A percentile compares a stretch with the other conserved stretches of the same genome.
Evolutionary conservation across 2,329 filamentous ascomycete genomes (phyloP).

Genomic region (Penicillium sp.): DNA sequence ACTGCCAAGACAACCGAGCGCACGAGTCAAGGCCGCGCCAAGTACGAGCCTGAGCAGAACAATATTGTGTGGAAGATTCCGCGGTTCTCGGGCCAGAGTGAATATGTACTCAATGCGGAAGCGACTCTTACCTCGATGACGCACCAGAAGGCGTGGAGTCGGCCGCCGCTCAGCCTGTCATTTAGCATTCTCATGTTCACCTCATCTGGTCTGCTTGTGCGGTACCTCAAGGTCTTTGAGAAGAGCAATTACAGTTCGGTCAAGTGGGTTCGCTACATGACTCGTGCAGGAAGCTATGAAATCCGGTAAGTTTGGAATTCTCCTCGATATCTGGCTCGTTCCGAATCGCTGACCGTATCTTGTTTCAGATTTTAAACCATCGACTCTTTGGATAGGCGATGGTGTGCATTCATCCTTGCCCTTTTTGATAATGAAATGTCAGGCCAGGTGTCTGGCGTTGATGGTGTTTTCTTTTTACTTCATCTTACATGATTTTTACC

Average conservation of each 20-base stretch:
- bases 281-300: conserved; percentile 94
- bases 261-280: conserved; percentile 99
- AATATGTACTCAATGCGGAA: conserved; percentile 92
- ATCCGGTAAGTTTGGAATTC: conserved; percentile 65
- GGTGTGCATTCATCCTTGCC: conserved; percentile 2
- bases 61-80: conserved; percentile 99
- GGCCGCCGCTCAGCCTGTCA: conserved; percentile 86
- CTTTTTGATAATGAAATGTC: conserved; percentile 19
- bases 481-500: neutral
- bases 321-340: neutral
- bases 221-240: conserved; percentile 98
- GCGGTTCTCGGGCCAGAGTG: conserved; percentile 96
- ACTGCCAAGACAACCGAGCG: conserved; percentile 91
- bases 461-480: conserved; percentile 20
- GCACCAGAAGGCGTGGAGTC: conserved; percentile 94
- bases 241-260: conserved; percentile 99
- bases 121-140: conserved; percentile 95
- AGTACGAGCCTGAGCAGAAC: conserved; percentile 97
- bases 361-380: conserved; percentile 11
- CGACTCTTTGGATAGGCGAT: neutral
- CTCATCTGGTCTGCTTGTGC: conserved; percentile 84
- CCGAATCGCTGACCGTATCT: neutral
- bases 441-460: conserved; percentile 34
- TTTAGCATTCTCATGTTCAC: conserved; percentile 99
- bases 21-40: conserved; percentile 93